Evolutionary conservation across 345 rosid species (phyloP).

Genomic region (Bretschneidera sinensis): DNA sequence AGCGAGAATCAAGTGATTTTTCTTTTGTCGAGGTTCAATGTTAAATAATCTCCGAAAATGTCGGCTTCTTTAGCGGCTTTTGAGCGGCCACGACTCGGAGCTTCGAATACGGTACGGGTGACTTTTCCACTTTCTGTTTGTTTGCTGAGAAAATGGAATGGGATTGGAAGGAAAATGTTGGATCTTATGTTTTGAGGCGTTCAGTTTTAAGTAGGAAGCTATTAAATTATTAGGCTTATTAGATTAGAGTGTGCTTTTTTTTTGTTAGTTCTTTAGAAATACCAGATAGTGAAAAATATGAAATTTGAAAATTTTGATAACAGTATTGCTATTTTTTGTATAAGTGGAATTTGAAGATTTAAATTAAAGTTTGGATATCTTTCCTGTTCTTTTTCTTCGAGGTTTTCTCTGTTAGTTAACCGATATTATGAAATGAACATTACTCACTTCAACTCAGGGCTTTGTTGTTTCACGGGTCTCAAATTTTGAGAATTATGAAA

Average conservation of each 20-base stretch:
- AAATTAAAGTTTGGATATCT: neutral
- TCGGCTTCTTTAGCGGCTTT: conserved; percentile 77
- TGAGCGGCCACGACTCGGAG: conserved; percentile 68
- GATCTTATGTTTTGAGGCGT: neutral
- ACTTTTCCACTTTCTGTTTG: conserved; percentile 7
- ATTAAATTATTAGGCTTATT: too few species aligned
- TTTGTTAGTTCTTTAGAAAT: neutral
- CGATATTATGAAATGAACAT: neutral
- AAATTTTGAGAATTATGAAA: too few species aligned
- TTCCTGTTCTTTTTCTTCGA: neutral
- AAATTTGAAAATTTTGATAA: neutral
- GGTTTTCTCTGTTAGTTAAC: neutral
- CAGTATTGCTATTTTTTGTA: neutral
- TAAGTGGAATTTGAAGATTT: neutral
- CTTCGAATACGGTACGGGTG: conserved; percentile 65
- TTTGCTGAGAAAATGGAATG: conserved; percentile 12
- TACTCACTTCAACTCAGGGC: neutral
- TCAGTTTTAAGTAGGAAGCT: neutral
- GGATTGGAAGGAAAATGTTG: neutral
- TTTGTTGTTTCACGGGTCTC: neutral
- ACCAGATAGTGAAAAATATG: neutral
- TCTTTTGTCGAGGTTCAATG: conserved; percentile 13
- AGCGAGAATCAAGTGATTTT: neutral
- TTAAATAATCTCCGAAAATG: conserved; percentile 42
- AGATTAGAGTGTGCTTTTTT: neutral